Base-by-base conservation (phyloP, 176 grass and related monocot genomes). In the Carex cristatella region DNA sequence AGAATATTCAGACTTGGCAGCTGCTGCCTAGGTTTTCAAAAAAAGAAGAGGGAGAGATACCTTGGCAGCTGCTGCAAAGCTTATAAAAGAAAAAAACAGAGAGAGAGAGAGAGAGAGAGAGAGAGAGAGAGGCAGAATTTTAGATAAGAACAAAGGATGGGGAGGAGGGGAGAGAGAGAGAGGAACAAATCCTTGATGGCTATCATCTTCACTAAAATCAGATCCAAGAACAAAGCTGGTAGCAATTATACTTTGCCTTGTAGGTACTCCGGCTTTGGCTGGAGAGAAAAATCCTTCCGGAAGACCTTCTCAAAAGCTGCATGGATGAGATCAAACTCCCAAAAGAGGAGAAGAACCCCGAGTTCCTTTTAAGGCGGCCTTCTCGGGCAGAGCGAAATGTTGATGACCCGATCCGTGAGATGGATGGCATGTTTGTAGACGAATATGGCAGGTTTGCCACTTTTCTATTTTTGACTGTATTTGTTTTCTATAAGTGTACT, bases 181-280 rank as follows among this genome's bases (percentile, higher is more conserved):
- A 70, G 12, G 30, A 40, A 61, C 32, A 40, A 64, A 82, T 64
- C 60, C 60, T 65, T 81, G 5, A 81, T 65, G 18, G 74, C 51
- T 78, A 57, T 32, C 27, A 15, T 55, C 51, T 78, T 75, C 31
- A 16, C 30, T 13, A 79, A 18, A 15, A 79, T 79, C 30, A 79
- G 37, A 54, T 85, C 80, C 2, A 23, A 54, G 13, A 59, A 23
- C 9, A 85, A 60, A 88, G 81, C 35, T 66, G 16, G 69, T 87
- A 62, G 74, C 58, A 58, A 86, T 77, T 84, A 66, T 68, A 70
- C 5, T 7, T 76, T 93, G 70, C 4, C 38, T 80, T 89, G 48
- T 59, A 98, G 93, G 96, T 98, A 80, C 85, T 98, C 85, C 95
- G 94, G 70, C 84, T 98, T 64, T 98, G 96, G 96, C 87, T 95